Evolutionary conservation across 176 grass and related monocot genomes (phyloP), one percentile per base, ranked within the genome.

Genomic region (Oryza punctata): DNA sequence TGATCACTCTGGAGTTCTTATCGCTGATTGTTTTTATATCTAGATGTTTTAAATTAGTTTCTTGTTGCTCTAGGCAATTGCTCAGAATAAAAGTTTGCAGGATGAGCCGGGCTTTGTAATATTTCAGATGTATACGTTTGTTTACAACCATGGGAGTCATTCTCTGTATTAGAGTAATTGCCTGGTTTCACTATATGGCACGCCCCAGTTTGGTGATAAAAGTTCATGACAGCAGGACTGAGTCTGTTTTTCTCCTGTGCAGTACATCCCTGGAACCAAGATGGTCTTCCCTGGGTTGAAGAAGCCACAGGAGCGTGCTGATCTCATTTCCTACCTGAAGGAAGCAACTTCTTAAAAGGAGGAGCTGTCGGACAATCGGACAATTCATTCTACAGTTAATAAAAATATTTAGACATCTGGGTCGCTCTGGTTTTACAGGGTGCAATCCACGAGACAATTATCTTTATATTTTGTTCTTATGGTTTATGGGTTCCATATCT

Each of bases 191-290:
- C 61, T 12, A 43, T 66, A 1, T 6, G 10, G 0, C 4, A 6
- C 10, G 10, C 4, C 12, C 14, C 9, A 59, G 9, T 25, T 74
- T 0, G 13, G 25, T 23, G 3, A 3, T 26, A 10, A 12, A 10
- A 68, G 7, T 12, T 61, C 6, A 12, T 40, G 16, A 67, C 14
- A 45, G 45, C 26, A 10, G 8, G 40, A 45, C 46, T 67, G 50
- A 65, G 12, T 75, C 8, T 66, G 16, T 27, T 82, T 44, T 26
- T 67, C 33, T 52, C 65, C 14, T 68, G 9, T 87, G 64, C 91
- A 99, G 97, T 94, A 99, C 69, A 99, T 99, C 87, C 96, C 96
- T 90, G 96, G 96, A 83, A 99, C 96, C 32, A 99, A 99, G 91
- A 99, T 96, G 96, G 96, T 96, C 25, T 99, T 99, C 73, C 96